A percentile compares a stretch with the other conserved stretches of the same genome.
phyloP scores from a whole-genome alignment of 305 asterid genomes.

The Plantago rigida region DNA sequence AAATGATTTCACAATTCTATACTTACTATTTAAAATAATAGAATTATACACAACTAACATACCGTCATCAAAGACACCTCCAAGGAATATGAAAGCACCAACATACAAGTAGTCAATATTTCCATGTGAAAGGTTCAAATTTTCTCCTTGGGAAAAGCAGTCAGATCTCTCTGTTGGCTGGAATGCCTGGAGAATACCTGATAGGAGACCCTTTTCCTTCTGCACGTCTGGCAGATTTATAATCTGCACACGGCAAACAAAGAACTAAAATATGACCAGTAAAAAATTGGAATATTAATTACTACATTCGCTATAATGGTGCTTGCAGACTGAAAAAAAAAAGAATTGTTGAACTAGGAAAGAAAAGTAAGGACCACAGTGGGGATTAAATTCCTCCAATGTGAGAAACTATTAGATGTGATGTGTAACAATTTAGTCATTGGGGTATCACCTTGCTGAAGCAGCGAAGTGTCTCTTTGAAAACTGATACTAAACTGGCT shows the following conservation, averaged over 20 bases:
- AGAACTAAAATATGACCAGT: background rate
- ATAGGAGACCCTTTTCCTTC: conserved; percentile 44
- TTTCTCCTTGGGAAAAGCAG: conserved; percentile 49
- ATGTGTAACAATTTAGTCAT: background rate
- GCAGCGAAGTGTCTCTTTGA: conserved; percentile 64
- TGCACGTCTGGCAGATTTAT: conserved; percentile 48
- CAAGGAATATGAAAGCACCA: conserved; percentile 59
- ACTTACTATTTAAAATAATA: conserved; percentile 3
- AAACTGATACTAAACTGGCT: conserved; percentile 42
- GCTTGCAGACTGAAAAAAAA: background rate
- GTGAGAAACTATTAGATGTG: background rate
- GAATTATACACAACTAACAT: conserved; percentile 27
- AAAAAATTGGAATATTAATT: conserved; percentile 15
- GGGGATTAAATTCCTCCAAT: background rate
- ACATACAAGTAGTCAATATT: conserved; percentile 52
- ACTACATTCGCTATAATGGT: conserved; percentile 1
- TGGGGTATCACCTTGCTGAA: conserved; percentile 59
- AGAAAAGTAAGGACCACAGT: conserved; percentile 16
- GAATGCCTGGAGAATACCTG: conserved; percentile 61
- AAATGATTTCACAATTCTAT: conserved; percentile 13
- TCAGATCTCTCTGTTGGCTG: conserved; percentile 48
- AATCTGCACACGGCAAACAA: conserved; percentile 43
- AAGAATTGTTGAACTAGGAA: background rate
- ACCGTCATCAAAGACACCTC: conserved; percentile 55
- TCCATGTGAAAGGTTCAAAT: conserved; percentile 49